Percentiles rank a stretch among this genome's conserved stretches.
Conservation (phyloP, 2,329 filamentous ascomycete genomes). For the Ceratocystiopsis sp. region DNA sequence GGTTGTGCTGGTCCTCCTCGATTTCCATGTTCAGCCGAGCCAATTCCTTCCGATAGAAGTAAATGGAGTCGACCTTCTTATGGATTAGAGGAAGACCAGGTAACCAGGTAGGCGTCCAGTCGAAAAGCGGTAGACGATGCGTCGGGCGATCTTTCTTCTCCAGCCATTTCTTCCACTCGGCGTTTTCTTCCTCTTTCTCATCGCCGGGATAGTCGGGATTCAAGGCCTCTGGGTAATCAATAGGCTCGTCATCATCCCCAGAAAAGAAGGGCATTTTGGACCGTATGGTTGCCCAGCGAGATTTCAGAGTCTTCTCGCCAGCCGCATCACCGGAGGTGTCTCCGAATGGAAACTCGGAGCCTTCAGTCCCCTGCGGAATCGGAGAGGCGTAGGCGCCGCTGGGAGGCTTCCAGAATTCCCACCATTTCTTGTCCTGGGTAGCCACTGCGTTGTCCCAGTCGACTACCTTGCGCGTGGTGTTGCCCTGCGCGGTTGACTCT, state of each 20-base stretch:
- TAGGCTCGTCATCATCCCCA: constrained; percentile 21
- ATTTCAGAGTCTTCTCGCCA: constrained; percentile 25
- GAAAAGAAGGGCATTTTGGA: constrained; percentile 36
- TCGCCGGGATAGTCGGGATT: constrained; percentile 42
- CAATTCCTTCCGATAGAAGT: constrained; percentile 73
- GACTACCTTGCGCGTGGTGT: constrained; percentile 34
- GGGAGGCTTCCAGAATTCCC: constrained; percentile 49
- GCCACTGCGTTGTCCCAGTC: constrained; percentile 32
- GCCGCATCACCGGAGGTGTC: not conserved
- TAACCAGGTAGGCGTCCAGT: constrained; percentile 47
- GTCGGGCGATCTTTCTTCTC: constrained; percentile 70
- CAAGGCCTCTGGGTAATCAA: constrained; percentile 46
- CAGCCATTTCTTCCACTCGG: constrained; percentile 70
- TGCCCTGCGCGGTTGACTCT: constrained; percentile 16
- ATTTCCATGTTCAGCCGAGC: constrained; percentile 84
- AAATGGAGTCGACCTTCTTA: constrained; percentile 88
- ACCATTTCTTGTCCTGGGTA: constrained; percentile 32
- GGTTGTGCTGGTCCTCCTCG: constrained; percentile 70
- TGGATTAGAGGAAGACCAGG: constrained; percentile 63
- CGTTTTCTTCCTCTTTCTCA: constrained; percentile 44
- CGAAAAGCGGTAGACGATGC: constrained; percentile 51
- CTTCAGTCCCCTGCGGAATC: constrained; percentile 37
- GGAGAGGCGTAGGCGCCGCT: constrained; percentile 43
- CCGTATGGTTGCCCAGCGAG: constrained; percentile 32
- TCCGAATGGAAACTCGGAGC: constrained; percentile 24